These are phyloP conservation scores for Pythium phragmiticola DNA, from an alignment of 352 stramenopile species.

Conservation along the genomic window DNA sequence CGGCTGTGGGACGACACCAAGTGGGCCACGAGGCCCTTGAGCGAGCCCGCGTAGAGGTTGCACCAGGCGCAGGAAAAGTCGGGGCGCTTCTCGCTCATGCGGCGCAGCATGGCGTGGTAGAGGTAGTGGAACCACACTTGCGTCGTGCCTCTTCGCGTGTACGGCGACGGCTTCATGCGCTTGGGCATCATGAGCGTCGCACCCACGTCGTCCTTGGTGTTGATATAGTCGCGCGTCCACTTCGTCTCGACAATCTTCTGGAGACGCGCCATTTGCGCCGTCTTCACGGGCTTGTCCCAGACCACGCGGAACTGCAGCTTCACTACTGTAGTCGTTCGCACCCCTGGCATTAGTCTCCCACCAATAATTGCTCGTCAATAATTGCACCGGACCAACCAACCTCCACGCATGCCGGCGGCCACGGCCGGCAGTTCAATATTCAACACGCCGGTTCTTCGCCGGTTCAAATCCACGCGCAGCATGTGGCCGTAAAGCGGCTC, in stretches of 20 bases:
- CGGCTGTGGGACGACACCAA: slow-evolving; percentile 76
- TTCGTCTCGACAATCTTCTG: slow-evolving; percentile 38
- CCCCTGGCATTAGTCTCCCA: slow-evolving; percentile 1
- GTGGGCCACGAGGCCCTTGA: slow-evolving; percentile 71
- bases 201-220: slow-evolving; percentile 27
- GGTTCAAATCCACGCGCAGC: slow-evolving; percentile 46
- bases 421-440: slow-evolving; percentile 55
- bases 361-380: not conserved
- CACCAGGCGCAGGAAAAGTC: slow-evolving; percentile 84
- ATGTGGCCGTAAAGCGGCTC: slow-evolving; percentile 64
- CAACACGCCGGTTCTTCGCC: slow-evolving; percentile 47
- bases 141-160: slow-evolving; percentile 27
- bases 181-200: slow-evolving; percentile 40
- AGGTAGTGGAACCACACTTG: slow-evolving; percentile 80
- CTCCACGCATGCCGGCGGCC: slow-evolving; percentile 41
- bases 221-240: slow-evolving; percentile 28
- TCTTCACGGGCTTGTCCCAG: slow-evolving; percentile 45
- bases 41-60: slow-evolving; percentile 75
- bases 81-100: slow-evolving; percentile 79
- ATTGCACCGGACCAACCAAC: slow-evolving; percentile 31
- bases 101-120: slow-evolving; percentile 76
- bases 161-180: slow-evolving; percentile 28
- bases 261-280: slow-evolving; percentile 45
- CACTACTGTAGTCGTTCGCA: slow-evolving; percentile 31
- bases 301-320: slow-evolving; percentile 52